Conservation (phyloP, 2,329 filamentous ascomycete species). For the Nemania diffusa region DNA sequence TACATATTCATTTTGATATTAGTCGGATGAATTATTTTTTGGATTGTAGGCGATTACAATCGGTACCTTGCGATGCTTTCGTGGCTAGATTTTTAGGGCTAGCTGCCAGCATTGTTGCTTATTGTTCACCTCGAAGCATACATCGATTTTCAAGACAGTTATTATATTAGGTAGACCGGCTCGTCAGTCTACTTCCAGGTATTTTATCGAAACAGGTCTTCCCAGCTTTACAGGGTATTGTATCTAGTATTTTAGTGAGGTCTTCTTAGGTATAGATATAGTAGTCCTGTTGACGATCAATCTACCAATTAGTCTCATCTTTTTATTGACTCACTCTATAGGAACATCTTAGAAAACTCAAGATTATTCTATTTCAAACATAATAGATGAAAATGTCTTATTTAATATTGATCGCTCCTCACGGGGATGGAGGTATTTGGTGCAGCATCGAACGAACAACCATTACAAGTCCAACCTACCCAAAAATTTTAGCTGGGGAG, state of each 20-base stretch:
- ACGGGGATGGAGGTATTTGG: neutral
- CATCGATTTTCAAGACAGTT: neutral
- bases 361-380: too few relatives aligned
- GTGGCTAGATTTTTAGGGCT: neutral
- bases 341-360: neutral
- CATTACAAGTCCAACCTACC: neutral
- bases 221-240: too few relatives aligned
- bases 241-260: neutral
- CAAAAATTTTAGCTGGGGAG: neutral
- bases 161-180: too few relatives aligned
- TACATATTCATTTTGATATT: neutral
- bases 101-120: neutral
- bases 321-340: neutral
- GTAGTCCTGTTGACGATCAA: neutral
- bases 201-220: too few relatives aligned
- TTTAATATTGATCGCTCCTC: neutral
- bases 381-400: too few relatives aligned
- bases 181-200: too few relatives aligned
- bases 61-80: neutral
- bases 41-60: neutral
- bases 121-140: neutral
- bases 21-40: neutral
- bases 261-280: neutral
- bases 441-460: neutral
- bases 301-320: neutral